Percentiles rank a stretch among this genome's conserved stretches.
Conservation (phyloP, 2,329 filamentous ascomycete species). For the Mariannaea elegans region DNA sequence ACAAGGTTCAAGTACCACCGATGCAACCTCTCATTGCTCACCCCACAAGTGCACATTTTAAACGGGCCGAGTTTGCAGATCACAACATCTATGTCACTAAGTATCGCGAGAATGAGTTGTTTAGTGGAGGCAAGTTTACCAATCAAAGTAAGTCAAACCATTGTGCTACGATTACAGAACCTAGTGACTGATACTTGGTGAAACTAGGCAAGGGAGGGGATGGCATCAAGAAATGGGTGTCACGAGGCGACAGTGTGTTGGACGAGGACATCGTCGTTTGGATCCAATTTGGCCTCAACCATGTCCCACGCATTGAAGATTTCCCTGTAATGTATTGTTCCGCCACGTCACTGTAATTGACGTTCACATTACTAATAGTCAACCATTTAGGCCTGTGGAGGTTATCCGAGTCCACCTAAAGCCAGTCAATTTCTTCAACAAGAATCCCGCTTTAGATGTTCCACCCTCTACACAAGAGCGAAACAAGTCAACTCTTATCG, state of each 20-base stretch:
- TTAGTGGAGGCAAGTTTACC: slow-evolving; percentile 63
- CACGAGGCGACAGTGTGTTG: slow-evolving; percentile 61
- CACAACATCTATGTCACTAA: slow-evolving; percentile 21
- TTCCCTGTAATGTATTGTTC: slow-evolving; percentile 61
- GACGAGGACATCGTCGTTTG: slow-evolving; percentile 66
- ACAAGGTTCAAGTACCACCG: slow-evolving; percentile 16
- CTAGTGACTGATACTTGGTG: neutral
- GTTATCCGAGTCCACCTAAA: slow-evolving; percentile 59
- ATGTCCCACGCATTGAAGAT: slow-evolving; percentile 64
- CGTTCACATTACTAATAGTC: neutral
- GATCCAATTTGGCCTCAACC: slow-evolving; percentile 64
- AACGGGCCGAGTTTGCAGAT: slow-evolving; percentile 20
- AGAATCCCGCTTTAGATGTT: slow-evolving; percentile 55
- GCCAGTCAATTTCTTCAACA: slow-evolving; percentile 61
- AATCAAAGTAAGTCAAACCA: slow-evolving; percentile 45
- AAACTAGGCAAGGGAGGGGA: slow-evolving; percentile 3
- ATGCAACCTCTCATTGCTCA: slow-evolving; percentile 13
- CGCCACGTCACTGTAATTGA: too few species aligned
- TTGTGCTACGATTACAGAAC: too few species aligned
- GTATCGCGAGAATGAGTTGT: slow-evolving; percentile 66
- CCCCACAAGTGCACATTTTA: slow-evolving; percentile 2
- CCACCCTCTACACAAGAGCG: slow-evolving; percentile 27
- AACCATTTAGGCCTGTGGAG: slow-evolving; percentile 54
- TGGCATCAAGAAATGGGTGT: slow-evolving; percentile 47
- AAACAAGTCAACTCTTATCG: slow-evolving; percentile 16